Evolutionary conservation across 2,329 filamentous ascomycete species (phyloP).

Genomic region (Phaeosphaeria sp.): DNA sequence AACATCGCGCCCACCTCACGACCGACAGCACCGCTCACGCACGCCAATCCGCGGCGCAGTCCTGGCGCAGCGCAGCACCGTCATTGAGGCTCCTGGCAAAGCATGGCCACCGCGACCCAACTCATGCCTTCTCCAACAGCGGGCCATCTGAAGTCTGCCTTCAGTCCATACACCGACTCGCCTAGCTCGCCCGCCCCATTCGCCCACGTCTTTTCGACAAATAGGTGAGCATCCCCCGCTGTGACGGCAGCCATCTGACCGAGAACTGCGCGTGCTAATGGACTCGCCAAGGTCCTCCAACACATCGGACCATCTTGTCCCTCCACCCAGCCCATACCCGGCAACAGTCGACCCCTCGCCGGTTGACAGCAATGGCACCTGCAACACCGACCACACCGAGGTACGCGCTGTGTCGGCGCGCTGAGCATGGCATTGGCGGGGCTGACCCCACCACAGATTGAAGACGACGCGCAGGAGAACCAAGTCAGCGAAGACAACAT

Average conservation of each 20-base stretch:
- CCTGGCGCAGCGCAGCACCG: slow-evolving; percentile 37
- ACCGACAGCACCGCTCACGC: slow-evolving; percentile 9
- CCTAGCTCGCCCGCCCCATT: slow-evolving; percentile 58
- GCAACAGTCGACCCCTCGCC: slow-evolving; percentile 79
- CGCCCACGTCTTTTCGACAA: slow-evolving; percentile 47
- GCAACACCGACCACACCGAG: slow-evolving; percentile 81
- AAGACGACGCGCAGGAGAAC: slow-evolving; percentile 75
- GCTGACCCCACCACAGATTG: slow-evolving; percentile 60
- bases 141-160: slow-evolving; percentile 51
- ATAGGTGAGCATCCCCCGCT: slow-evolving; percentile 55
- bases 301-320: slow-evolving; percentile 56
- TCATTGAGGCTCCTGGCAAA: slow-evolving; percentile 23
- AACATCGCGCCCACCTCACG: slow-evolving; percentile 10
- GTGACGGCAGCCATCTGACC: slow-evolving; percentile 22
- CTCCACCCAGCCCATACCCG: slow-evolving; percentile 61
- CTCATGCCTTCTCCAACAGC: slow-evolving; percentile 54
- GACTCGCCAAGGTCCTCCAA: slow-evolving; percentile 51
- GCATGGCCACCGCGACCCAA: slow-evolving; percentile 51
- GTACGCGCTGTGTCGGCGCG: slow-evolving; percentile 22
- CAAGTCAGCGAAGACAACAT: slow-evolving; percentile 47
- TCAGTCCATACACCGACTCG: slow-evolving; percentile 60
- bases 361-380: slow-evolving; percentile 84
- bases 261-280: slow-evolving; percentile 32
- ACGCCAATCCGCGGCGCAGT: slow-evolving; percentile 6
- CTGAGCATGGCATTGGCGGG: slow-evolving; percentile 8